A percentile compares a stretch with the other conserved stretches of the same genome.
Conservation (phyloP, 1,284 basidiomycete species). For the Trichosporon faecale region DNA sequence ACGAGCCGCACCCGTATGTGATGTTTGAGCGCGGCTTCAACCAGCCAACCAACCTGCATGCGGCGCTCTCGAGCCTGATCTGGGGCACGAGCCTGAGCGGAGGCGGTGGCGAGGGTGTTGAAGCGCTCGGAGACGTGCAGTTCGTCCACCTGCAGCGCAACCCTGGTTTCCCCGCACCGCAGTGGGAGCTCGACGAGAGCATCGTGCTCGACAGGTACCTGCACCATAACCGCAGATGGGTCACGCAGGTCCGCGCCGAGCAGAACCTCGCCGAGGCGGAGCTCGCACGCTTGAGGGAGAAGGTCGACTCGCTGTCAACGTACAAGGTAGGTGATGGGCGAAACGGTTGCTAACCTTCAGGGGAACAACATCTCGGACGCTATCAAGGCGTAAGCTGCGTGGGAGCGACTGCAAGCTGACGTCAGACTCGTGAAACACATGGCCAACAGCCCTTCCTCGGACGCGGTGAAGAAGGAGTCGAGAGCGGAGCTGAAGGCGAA, state of each 20-base stretch:
- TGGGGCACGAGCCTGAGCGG: conserved; percentile 28
- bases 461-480: conserved; percentile 25
- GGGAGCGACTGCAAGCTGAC: not conserved
- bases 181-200: conserved; percentile 41
- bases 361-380: conserved; percentile 19
- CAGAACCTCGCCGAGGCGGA: conserved; percentile 35
- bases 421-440: conserved; percentile 34
- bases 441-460: conserved; percentile 9
- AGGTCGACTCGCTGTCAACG: conserved; percentile 32
- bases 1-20: conserved; percentile 14
- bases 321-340: conserved; percentile 29
- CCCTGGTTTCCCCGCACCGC: conserved; percentile 24
- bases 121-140: conserved; percentile 35
- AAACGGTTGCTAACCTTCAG: not conserved
- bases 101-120: conserved; percentile 28
- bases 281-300: conserved; percentile 34
- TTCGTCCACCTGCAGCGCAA: conserved; percentile 31
- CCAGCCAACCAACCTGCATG: conserved; percentile 26
- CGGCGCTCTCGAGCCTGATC: conserved; percentile 29
- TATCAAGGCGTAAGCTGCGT: conserved; percentile 10
- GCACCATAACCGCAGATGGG: conserved; percentile 32
- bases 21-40: conserved; percentile 14
- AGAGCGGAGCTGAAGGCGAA: conserved; percentile 35
- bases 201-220: conserved; percentile 44
- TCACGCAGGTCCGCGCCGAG: conserved; percentile 38